A percentile compares a stretch with the other conserved stretches of the same genome.
These are phyloP conservation scores for Diaporthe sp. DNA, from an alignment of 2,329 filamentous ascomycete genomes.

Conservation along the genomic window DNA sequence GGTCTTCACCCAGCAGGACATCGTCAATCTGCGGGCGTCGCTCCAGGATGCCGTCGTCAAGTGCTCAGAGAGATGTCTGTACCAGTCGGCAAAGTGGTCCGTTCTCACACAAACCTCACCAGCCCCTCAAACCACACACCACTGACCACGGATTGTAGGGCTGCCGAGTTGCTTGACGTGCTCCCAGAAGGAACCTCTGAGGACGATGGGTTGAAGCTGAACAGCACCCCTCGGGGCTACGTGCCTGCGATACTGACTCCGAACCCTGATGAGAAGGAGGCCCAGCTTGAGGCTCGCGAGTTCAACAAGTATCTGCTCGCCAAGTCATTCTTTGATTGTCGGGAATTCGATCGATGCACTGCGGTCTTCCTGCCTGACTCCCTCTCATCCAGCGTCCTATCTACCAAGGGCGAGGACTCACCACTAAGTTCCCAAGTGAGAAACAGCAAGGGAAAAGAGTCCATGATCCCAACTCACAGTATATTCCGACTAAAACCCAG, in stretches of 20 bases:
- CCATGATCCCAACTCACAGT: constrained; percentile 41
- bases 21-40: constrained; percentile 76
- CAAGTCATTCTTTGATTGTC: constrained; percentile 94
- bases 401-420: constrained; percentile 57
- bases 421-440: constrained; percentile 67
- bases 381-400: constrained; percentile 76
- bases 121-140: background rate
- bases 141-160: constrained; percentile 67
- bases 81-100: constrained; percentile 97
- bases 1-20: constrained; percentile 68
- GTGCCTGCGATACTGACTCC: constrained; percentile 63
- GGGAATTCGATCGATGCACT: constrained; percentile 93
- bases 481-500: constrained; percentile 38
- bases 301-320: constrained; percentile 88
- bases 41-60: constrained; percentile 89
- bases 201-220: constrained; percentile 65
- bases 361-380: constrained; percentile 88
- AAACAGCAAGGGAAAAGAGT: constrained; percentile 75
- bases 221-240: constrained; percentile 52
- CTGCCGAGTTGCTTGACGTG: constrained; percentile 91
- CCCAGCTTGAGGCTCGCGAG: constrained; percentile 81
- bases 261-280: constrained; percentile 78
- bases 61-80: constrained; percentile 94
- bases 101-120: background rate
- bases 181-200: constrained; percentile 71